These are phyloP conservation scores for Cairneyella variabilis DNA, from an alignment of 495 filamentous ascomycete species.

Conservation along the genomic window DNA sequence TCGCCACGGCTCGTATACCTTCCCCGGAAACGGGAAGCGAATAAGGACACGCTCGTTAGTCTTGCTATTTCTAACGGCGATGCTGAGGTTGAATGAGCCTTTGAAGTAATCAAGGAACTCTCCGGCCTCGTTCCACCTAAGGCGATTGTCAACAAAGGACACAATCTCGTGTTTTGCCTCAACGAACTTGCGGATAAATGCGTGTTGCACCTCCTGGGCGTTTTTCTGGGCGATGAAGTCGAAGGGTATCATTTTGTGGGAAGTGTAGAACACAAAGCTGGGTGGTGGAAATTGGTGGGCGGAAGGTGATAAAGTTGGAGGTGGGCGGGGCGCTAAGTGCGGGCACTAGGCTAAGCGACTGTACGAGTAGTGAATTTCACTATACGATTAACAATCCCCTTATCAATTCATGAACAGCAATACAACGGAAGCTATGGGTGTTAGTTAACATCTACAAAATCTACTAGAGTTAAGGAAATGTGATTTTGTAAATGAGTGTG, in stretches of 20 bases:
- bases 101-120: constrained; percentile 28
- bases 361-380: too few relatives aligned
- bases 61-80: constrained; percentile 20
- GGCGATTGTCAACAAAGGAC: constrained; percentile 25
- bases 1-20: constrained; percentile 19
- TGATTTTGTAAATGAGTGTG: too few relatives aligned
- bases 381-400: too few relatives aligned
- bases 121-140: constrained; percentile 16
- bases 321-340: too few relatives aligned
- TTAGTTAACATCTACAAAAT: too few relatives aligned
- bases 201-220: constrained; percentile 12
- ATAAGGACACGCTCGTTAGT: constrained; percentile 18
- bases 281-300: constrained; percentile 2
- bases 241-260: constrained; percentile 12
- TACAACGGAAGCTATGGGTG: too few relatives aligned
- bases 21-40: constrained; percentile 25
- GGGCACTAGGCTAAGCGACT: too few relatives aligned
- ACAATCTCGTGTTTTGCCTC: constrained; percentile 28
- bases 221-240: constrained; percentile 18
- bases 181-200: constrained; percentile 22
- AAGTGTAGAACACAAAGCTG: constrained; percentile 6
- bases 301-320: too few relatives aligned
- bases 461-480: too few relatives aligned
- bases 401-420: too few relatives aligned
- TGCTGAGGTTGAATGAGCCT: constrained; percentile 32